phyloP scores from a whole-genome alignment of 768 basidiomycete species.

The Auriscalpium vulgare region DNA sequence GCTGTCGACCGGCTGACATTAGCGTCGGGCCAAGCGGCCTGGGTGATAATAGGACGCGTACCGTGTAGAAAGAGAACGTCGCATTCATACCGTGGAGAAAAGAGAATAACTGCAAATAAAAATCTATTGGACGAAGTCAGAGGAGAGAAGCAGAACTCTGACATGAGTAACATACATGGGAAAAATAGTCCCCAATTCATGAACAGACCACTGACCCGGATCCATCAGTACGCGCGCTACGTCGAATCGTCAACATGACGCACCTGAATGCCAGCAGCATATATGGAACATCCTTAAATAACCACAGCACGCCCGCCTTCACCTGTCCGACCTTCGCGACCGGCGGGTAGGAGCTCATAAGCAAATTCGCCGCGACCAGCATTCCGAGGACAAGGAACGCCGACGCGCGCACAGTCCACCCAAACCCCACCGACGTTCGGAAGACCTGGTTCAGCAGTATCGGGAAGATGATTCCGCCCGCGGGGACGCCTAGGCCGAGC shows the following conservation, averaged over 20 bases:
- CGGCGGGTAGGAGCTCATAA: constrained; percentile 17
- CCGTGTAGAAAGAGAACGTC: constrained; percentile 17
- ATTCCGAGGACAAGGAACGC: constrained; percentile 15
- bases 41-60: constrained; percentile 6
- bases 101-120: constrained; percentile 20
- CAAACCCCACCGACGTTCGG: constrained; percentile 28
- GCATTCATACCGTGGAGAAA: constrained; percentile 13
- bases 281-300: constrained; percentile 16
- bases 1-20: constrained; percentile 20
- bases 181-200: constrained; percentile 15
- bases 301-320: constrained; percentile 2
- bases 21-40: neutral
- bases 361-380: constrained; percentile 13
- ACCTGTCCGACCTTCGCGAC: neutral
- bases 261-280: constrained; percentile 11
- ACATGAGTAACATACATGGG: constrained; percentile 13
- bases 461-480: constrained; percentile 27
- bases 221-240: neutral
- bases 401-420: constrained; percentile 32
- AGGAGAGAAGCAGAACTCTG: neutral
- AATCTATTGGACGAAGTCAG: constrained; percentile 6
- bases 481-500: constrained; percentile 19
- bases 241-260: neutral
- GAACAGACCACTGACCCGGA: constrained; percentile 9
- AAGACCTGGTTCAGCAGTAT: constrained; percentile 26